Base-by-base conservation (phyloP, 2,329 filamentous ascomycete species). In the Ciborinia camelliae region DNA sequence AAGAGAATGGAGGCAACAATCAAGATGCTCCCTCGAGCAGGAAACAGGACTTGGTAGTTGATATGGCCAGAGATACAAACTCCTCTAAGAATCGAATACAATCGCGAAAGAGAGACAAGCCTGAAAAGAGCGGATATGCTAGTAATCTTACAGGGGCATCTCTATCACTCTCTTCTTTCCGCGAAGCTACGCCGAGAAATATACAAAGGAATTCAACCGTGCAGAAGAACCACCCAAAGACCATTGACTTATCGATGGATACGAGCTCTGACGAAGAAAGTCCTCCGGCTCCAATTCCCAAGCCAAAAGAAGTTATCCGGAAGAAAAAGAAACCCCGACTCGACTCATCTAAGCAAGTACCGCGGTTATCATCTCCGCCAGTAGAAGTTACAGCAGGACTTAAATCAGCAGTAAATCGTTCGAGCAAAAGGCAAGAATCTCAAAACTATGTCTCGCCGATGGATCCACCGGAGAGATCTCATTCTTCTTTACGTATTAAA, bases 401-500 rank as follows among this genome's bases (percentile, higher is more conserved):
- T 26, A 45, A 47, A 23, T 7, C 28, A 35, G 55, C 7, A 59
- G 55, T 1, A 3, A 26, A 47, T 20, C 12, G 7, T 26, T 14
- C 30, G 3, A 47, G 28, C 10, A 23, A 37, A 61, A n/a, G 32
- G 26, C 45, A 18, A 2, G 45, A 50, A 9, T 61, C 45, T 28
- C 41, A 41, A 4, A 50, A 28, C 18, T 23, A 23, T 41, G 8
- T 30, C 26, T 50, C 41, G 15, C 1, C 30, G 26, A 5, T 28
- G n/a, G 23, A 55, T 20, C 20, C 45, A 59, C 41, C 53, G 1
- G 52, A 58, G 28, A 65, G 60, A 28, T 55, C 70, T 8, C 65
- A 58, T n/a, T 71, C 73, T 35, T 58, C 70, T 50, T 57, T 75
- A 51, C 69, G 72, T 37, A 73, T 75, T 43, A 75, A 70, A 59